A percentile compares a stretch with the other conserved stretches of the same genome.
phyloP scores from a whole-genome alignment of 441 rosid genomes.

The Populus hybrid region DNA sequence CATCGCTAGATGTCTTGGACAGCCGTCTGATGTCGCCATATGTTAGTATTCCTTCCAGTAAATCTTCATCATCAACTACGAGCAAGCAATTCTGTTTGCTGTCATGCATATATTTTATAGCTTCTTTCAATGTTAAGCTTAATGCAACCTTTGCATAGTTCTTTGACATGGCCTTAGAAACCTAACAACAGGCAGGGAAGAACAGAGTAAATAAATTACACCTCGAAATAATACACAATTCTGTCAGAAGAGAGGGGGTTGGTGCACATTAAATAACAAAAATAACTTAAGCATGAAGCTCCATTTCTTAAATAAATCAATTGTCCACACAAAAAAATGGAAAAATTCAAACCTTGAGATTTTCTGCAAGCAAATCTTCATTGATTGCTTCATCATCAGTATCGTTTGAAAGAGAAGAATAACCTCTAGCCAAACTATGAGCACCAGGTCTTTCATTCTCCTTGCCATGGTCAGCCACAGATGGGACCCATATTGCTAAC shows the following conservation, averaged over 20 bases:
- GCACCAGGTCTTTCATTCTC: constrained; percentile 60
- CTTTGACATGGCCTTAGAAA: constrained; percentile 78
- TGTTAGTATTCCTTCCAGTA: constrained; percentile 78
- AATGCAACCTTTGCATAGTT: constrained; percentile 59
- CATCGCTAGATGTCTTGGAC: constrained; percentile 38
- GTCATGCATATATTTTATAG: constrained; percentile 61
- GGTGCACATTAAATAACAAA: not conserved
- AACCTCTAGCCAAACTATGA: constrained; percentile 57
- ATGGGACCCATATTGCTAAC: constrained; percentile 98
- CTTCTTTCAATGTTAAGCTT: constrained; percentile 62
- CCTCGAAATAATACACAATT: constrained; percentile 5
- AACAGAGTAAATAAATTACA: not conserved
- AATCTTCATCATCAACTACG: constrained; percentile 70
- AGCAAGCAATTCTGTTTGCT: constrained; percentile 66
- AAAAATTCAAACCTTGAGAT: constrained; percentile 47
- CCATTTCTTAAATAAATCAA: no score
- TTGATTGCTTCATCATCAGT: constrained; percentile 46
- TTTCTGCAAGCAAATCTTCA: constrained; percentile 67
- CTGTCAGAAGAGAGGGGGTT: not conserved
- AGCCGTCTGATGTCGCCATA: constrained; percentile 71
- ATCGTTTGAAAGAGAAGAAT: constrained; percentile 59
- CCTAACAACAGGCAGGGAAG: constrained; percentile 35
- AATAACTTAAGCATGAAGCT: not conserved
- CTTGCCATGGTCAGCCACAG: constrained; percentile 78
- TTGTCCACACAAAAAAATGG: not conserved